Evolutionary conservation across 2,329 filamentous ascomycete species (phyloP).

Genomic region (Diplodia mutila): DNA sequence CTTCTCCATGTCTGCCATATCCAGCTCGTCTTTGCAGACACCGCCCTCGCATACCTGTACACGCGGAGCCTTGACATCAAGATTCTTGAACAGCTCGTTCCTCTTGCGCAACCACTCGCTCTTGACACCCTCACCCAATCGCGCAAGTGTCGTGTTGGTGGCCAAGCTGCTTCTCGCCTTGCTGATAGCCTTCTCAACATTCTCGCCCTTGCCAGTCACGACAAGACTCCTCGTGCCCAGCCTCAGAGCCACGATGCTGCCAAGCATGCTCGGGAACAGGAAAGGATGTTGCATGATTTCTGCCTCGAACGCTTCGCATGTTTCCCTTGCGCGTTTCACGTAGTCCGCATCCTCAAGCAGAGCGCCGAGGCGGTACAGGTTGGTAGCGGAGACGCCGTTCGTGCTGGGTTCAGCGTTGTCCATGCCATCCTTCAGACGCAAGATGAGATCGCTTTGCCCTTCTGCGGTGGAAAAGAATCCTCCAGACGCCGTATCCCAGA

Average conservation of each 20-base stretch:
- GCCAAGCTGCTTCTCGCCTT: slow-evolving; percentile 47
- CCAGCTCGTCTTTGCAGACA: slow-evolving; percentile 50
- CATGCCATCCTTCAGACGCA: slow-evolving; percentile 93
- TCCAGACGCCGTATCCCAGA: slow-evolving; percentile 67
- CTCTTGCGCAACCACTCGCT: slow-evolving; percentile 56
- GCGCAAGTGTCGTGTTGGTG: slow-evolving; percentile 28
- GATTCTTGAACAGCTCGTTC: slow-evolving; percentile 51
- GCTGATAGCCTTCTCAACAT: slow-evolving; percentile 46
- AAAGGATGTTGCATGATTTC: slow-evolving; percentile 94
- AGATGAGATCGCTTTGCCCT: slow-evolving; percentile 69
- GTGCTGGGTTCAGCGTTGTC: slow-evolving; percentile 88
- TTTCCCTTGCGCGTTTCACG: slow-evolving; percentile 68
- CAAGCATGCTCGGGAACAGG: slow-evolving; percentile 81
- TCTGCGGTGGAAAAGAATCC: slow-evolving; percentile 75
- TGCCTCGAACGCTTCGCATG: slow-evolving; percentile 82
- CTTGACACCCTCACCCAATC: slow-evolving; percentile 33
- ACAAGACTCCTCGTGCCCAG: slow-evolving; percentile 68
- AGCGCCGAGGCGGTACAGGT: slow-evolving; percentile 78
- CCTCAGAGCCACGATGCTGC: slow-evolving; percentile 72
- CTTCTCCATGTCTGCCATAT: slow-evolving; percentile 35
- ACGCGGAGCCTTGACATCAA: slow-evolving; percentile 44
- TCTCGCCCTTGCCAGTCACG: slow-evolving; percentile 52
- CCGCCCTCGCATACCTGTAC: slow-evolving; percentile 45
- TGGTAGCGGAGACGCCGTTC: slow-evolving; percentile 84
- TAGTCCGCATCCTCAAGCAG: slow-evolving; percentile 70